Percentiles rank a stretch among this genome's conserved stretches.
These are phyloP conservation scores for Dioscorea alata DNA, from an alignment of 106 monocot genomes.

Conservation along the genomic window DNA sequence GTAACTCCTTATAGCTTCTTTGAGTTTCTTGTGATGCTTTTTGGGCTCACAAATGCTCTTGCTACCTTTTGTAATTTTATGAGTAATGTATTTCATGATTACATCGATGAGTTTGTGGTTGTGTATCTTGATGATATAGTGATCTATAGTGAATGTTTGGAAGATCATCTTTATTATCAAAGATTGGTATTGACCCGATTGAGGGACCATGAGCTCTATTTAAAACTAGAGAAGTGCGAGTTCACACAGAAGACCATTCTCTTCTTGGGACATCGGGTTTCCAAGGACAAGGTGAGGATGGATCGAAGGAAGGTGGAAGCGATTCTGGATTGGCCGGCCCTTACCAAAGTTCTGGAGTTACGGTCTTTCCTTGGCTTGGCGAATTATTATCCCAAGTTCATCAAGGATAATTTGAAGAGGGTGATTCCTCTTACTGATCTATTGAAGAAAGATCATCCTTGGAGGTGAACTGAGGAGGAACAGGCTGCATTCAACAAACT, in stretches of 20 bases:
- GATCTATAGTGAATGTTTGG: neutral
- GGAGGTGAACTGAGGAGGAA: neutral
- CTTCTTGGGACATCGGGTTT: neutral
- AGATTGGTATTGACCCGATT: neutral
- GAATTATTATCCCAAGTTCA: too few species aligned
- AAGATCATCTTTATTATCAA: neutral
- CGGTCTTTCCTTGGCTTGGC: neutral
- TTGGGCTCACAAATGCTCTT: neutral
- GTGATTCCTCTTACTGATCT: neutral
- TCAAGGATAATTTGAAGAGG: neutral
- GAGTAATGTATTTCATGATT: neutral
- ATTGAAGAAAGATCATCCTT: neutral
- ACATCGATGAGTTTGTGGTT: neutral
- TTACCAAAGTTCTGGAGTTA: neutral
- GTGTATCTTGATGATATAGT: conserved; percentile 2
- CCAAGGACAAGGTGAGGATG: neutral
- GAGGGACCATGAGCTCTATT: neutral
- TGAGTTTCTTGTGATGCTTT: neutral
- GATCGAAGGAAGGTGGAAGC: neutral
- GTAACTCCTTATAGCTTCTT: too few species aligned
- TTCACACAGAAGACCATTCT: neutral
- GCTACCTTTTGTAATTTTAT: neutral
- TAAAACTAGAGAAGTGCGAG: neutral
- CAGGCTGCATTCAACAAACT: neutral
- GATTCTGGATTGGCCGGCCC: conserved; percentile 1